A percentile compares a stretch with the other conserved stretches of the same genome.
phyloP scores from a whole-genome alignment of 1,139 yeast genomes.

The Candida sojae region DNA sequence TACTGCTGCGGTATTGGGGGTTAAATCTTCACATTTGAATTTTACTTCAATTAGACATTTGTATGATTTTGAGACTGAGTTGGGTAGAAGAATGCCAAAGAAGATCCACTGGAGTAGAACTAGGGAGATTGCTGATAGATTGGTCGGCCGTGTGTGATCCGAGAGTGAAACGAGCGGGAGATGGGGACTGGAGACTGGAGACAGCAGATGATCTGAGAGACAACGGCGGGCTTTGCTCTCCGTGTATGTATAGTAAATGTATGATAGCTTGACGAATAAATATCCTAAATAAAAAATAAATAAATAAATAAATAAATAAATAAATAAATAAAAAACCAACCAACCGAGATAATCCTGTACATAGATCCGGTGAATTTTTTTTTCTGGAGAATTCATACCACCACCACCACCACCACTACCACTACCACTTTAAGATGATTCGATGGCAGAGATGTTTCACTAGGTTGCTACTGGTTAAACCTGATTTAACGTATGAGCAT shows the following conservation, averaged over 20 bases:
- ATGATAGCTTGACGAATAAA: not conserved
- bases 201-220: too few relatives aligned
- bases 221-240: too few relatives aligned
- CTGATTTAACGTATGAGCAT: constrained; percentile 5
- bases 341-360: too few relatives aligned
- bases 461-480: not conserved
- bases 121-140: constrained; percentile 77
- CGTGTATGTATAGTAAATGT: not conserved
- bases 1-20: constrained; percentile 87
- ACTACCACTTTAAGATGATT: too few relatives aligned
- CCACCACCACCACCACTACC: constrained; percentile 42
- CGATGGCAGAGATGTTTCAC: too few relatives aligned
- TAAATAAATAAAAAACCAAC: not conserved
- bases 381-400: constrained; percentile 25
- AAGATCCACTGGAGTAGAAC: constrained; percentile 77
- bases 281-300: too few relatives aligned
- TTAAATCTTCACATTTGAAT: constrained; percentile 73
- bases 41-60: constrained; percentile 74
- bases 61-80: constrained; percentile 84
- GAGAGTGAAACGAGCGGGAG: too few relatives aligned
- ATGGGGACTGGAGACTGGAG: too few relatives aligned
- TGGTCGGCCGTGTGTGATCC: constrained; percentile 64
- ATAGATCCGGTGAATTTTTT: too few relatives aligned
- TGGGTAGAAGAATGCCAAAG: constrained; percentile 83
- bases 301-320: not conserved